Evolutionary conservation across 2,329 filamentous ascomycete species (phyloP), one percentile per base, ranked within the genome.

Genomic region (Aspergillus tamarii): DNA sequence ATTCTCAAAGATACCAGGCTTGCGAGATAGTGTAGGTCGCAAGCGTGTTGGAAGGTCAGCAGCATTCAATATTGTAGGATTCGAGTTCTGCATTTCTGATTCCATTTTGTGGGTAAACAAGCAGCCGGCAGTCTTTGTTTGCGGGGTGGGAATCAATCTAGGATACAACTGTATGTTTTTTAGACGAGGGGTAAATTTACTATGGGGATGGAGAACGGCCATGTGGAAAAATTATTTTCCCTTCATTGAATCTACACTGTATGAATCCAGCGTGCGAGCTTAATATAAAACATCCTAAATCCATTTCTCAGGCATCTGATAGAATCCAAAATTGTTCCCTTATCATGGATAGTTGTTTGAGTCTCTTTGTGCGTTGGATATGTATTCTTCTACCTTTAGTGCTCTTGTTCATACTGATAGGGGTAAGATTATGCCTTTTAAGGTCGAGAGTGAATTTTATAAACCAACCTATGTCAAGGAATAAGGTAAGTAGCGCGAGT

Each of bases 31-130:
- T 74, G 70, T 67, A 71, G 68, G 73, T 74, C 66, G 76, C 69
- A 87, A 85, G 67, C 94, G 89, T 34, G 92, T 95, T 52, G 95
- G 94, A 57, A 99, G 88, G 80, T 98, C 92, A 50, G 92, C 92
- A 59, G 89, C 87, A 80, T 90, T 96, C 73, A 98, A 83, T 75
- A 99, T 94, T 67, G 92, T 96, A 60, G 95, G 95, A 82, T 99
- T 98, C 68, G 91, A 93, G 59, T 79, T 78, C 53, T 79, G 75
- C 52, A 78, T 72, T 64, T 77, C 75, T 11, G 70, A 67, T 11
- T 72, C 68, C 74, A 78, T 78, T 60, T 60, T 67, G 59, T 21
- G 23, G 39, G 16, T 48, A 32, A 32, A 30, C 4, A 54, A n/a
- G 11, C 12, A 14, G 28, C 11, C 11, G 16, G n/a, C 46, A n/a